Percentiles rank a stretch among this genome's conserved stretches.
Evolutionary conservation across 2,329 filamentous ascomycete species (phyloP).

Genomic region (Parasarocladium wereldwijsianum): DNA sequence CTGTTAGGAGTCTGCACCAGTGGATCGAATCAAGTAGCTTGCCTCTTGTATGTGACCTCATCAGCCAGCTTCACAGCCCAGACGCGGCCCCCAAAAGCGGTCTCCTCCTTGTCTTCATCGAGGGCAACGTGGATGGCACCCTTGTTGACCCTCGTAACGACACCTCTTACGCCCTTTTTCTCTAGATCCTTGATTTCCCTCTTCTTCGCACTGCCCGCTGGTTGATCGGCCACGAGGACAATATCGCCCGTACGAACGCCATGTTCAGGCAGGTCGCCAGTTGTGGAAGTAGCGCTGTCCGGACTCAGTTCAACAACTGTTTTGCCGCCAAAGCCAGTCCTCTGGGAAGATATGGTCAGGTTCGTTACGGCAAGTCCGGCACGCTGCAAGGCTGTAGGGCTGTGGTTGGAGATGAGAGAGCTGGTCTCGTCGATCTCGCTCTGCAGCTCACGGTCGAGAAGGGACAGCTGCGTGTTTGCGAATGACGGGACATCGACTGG

Average conservation of each 20-base stretch:
- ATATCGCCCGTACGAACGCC: slow-evolving; percentile 66
- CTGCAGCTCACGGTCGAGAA: slow-evolving; percentile 57
- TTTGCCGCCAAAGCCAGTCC: slow-evolving; percentile 84
- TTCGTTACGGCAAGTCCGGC: slow-evolving; percentile 70
- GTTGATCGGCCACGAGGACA: slow-evolving; percentile 61
- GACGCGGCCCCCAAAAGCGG: slow-evolving; percentile 29
- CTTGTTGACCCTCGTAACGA: slow-evolving; percentile 50
- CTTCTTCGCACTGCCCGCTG: slow-evolving; percentile 57
- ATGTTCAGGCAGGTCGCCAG: slow-evolving; percentile 53
- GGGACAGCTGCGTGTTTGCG: slow-evolving; percentile 52
- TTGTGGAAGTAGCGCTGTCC: slow-evolving; percentile 50
- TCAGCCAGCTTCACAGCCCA: slow-evolving; percentile 56
- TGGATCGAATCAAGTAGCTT: slow-evolving; percentile 7
- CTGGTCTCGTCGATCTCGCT: slow-evolving; percentile 59
- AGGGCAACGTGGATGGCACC: slow-evolving; percentile 50
- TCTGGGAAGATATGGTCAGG: slow-evolving; percentile 56
- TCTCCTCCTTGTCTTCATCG: slow-evolving; percentile 45
- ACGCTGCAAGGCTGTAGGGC: slow-evolving; percentile 54
- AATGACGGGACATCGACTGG: slow-evolving; percentile 53
- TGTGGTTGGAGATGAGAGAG: slow-evolving; percentile 49
- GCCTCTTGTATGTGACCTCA: slow-evolving; percentile 50
- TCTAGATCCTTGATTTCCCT: slow-evolving; percentile 57
- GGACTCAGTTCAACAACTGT: slow-evolving; percentile 68
- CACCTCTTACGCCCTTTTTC: slow-evolving; percentile 52
- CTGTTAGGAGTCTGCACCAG: neutral